These are phyloP conservation scores for Ochetophila trinervis DNA, from an alignment of 306 rosid species.

Conservation along the genomic window DNA sequence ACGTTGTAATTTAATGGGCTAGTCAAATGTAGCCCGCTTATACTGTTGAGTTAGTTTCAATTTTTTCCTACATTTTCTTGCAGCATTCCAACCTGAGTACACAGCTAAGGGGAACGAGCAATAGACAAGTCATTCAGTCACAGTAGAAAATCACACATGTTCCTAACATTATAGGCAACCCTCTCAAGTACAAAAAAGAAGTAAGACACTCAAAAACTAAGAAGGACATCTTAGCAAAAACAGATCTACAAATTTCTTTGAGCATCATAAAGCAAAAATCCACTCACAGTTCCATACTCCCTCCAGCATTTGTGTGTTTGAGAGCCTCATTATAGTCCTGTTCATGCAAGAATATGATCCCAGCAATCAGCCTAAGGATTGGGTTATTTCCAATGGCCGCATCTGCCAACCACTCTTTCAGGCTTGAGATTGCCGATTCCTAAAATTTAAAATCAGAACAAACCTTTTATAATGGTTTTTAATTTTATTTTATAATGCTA, in stretches of 20 bases:
- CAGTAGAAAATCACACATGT: too few species aligned
- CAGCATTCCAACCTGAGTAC: too few species aligned
- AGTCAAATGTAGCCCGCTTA: too few species aligned
- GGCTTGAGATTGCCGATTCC: constrained; percentile 65
- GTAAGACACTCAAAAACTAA: background rate
- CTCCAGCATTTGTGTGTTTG: constrained; percentile 86
- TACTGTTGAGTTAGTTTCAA: too few species aligned
- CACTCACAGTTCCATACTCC: constrained; percentile 88
- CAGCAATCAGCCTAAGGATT: constrained; percentile 72
- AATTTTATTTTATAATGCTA: background rate
- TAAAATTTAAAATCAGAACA: constrained; percentile 5
- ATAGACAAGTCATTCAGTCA: too few species aligned
- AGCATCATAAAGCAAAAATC: background rate
- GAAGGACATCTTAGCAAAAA: background rate
- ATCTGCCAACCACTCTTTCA: constrained; percentile 84
- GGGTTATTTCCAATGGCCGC: constrained; percentile 76
- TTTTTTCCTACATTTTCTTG: too few species aligned
- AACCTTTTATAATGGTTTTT: background rate
- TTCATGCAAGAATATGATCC: constrained; percentile 75
- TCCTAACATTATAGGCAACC: too few species aligned
- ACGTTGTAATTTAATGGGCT: too few species aligned
- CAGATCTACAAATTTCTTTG: background rate
- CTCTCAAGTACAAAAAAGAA: background rate
- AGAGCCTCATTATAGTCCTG: constrained; percentile 91
- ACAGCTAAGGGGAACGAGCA: too few species aligned